Evolutionary conservation across 176 grass and related monocot species (phyloP).

Genomic region (Oryza officinalis): DNA sequence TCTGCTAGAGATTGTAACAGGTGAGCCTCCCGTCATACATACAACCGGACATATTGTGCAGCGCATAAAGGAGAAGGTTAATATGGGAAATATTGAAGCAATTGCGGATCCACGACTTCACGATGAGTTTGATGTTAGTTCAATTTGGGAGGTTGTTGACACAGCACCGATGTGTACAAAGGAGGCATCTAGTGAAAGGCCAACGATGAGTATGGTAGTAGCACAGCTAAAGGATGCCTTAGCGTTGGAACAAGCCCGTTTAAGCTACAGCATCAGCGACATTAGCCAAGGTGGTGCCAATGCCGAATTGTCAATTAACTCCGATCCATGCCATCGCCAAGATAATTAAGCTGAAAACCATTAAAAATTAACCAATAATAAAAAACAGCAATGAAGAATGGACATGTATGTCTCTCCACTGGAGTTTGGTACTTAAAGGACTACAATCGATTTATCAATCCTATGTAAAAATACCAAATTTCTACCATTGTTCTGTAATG

Average conservation of each 20-base stretch:
- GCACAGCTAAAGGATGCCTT: conserved; percentile 11
- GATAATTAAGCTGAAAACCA: neutral
- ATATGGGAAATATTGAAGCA: neutral
- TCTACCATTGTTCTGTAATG: too few relatives aligned
- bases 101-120: conserved; percentile 2
- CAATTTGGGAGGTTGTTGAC: conserved; percentile 29
- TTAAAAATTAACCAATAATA: too few relatives aligned
- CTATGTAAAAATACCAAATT: too few relatives aligned
- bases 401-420: too few relatives aligned
- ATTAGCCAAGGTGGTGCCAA: neutral
- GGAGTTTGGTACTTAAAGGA: too few relatives aligned
- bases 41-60: neutral
- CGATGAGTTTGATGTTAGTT: neutral
- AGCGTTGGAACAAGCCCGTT: conserved; percentile 2
- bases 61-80: conserved; percentile 20
- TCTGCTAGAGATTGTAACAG: conserved; percentile 25
- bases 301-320: neutral
- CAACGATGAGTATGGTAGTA: conserved; percentile 29
- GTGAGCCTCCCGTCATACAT: neutral
- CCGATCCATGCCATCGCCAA: neutral
- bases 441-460: too few relatives aligned
- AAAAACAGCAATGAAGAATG: too few relatives aligned
- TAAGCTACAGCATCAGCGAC: neutral
- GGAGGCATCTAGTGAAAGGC: neutral
- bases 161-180: conserved; percentile 21